A percentile compares a stretch with the other conserved stretches of the same genome.
Conservation (phyloP, 73 alveolate species). For the Paramecium biaurelia region DNA sequence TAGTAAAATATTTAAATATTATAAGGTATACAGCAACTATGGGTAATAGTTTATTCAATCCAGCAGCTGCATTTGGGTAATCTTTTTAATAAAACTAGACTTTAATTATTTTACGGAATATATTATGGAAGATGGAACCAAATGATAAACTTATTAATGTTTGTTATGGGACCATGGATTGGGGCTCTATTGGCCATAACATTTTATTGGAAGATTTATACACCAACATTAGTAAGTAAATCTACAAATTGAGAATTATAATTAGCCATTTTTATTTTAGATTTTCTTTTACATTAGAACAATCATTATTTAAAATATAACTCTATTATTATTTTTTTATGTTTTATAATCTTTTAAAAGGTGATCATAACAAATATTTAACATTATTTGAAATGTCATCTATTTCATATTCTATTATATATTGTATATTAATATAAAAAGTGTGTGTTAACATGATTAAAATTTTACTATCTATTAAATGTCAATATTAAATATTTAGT, state of each 20-base stretch:
- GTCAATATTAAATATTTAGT: too few relatives aligned
- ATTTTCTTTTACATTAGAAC: not conserved
- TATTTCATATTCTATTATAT: too few relatives aligned
- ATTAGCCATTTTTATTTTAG: not conserved
- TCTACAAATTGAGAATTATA: not conserved
- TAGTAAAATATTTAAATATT: not conserved
- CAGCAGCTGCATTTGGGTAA: conserved; percentile 38
- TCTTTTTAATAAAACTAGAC: not conserved
- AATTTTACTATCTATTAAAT: too few relatives aligned
- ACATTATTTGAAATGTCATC: not conserved
- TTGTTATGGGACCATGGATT: not conserved
- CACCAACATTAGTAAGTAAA: not conserved
- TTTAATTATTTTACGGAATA: not conserved
- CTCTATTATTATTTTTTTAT: too few relatives aligned
- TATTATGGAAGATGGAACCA: conserved; percentile 7
- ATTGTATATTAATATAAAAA: not conserved
- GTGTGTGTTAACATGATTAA: too few relatives aligned
- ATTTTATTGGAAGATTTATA: not conserved
- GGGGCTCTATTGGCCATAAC: not conserved
- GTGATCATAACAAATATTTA: conserved; percentile 16
- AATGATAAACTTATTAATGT: not conserved
- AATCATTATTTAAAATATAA: too few relatives aligned
- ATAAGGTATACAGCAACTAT: not conserved
- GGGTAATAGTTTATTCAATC: not conserved
- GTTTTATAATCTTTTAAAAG: not conserved